Percentiles rank a stretch among this genome's conserved stretches.
These are phyloP conservation scores for Ophiorrhiza pumila DNA, from an alignment of 257 asterid genomes.

Conservation along the genomic window DNA sequence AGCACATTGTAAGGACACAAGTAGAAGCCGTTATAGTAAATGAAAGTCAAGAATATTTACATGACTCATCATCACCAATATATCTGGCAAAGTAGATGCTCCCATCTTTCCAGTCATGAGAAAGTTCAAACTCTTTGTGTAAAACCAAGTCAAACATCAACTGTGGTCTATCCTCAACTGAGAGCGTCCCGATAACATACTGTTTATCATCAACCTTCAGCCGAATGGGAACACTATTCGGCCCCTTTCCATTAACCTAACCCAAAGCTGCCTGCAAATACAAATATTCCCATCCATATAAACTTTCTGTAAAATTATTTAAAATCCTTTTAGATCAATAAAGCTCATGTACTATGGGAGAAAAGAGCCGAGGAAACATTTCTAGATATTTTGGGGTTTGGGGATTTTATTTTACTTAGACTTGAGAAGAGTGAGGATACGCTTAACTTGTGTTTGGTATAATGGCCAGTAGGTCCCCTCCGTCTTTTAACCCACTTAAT, in stretches of 20 bases:
- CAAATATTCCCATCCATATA: background rate
- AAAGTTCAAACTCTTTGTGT: slow-evolving; percentile 68
- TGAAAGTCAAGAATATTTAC: background rate
- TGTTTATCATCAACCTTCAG: slow-evolving; percentile 35
- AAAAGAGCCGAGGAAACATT: background rate
- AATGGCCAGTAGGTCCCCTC: too few species aligned
- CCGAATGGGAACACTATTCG: slow-evolving; percentile 40
- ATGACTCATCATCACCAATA: slow-evolving; percentile 31
- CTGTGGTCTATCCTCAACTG: slow-evolving; percentile 51
- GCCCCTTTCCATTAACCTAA: slow-evolving; percentile 47
- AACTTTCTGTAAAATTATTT: background rate
- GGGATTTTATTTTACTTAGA: too few species aligned
- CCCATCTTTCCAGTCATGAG: slow-evolving; percentile 70
- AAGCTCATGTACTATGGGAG: background rate
- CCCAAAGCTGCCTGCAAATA: slow-evolving; percentile 56
- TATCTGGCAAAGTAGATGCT: slow-evolving; percentile 62
- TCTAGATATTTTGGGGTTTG: too few species aligned
- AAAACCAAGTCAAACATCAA: slow-evolving; percentile 59
- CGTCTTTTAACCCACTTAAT: too few species aligned
- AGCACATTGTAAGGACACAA: background rate
- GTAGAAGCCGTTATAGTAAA: background rate
- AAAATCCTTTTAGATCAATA: background rate
- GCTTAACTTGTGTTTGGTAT: too few species aligned
- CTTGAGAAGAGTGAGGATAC: too few species aligned
- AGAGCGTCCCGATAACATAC: slow-evolving; percentile 51